Evolutionary conservation across 192 early-diverging fungal genomes (phyloP), one percentile per base, ranked within the genome.

Genomic region (Phlyctochytrium bullatum): DNA sequence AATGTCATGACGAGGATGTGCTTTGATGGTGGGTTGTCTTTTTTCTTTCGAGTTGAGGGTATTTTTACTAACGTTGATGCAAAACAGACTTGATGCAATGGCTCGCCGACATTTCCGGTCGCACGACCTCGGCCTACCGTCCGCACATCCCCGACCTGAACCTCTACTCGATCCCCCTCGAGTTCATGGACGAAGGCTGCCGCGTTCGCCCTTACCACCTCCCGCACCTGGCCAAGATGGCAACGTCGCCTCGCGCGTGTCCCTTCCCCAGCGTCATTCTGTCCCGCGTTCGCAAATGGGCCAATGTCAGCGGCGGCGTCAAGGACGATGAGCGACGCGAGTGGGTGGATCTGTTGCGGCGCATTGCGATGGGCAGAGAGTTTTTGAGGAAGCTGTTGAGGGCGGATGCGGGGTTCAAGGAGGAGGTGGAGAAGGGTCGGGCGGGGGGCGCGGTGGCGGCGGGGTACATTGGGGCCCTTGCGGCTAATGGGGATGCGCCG

Each of bases 41-140:
- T 6, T 47, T 47, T 47, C 40, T 47, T 47, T 47, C 6, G 20
- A 47, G 20, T 47, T 47, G 40, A 14, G 10, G 40, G 6, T 47
- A 47, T 47, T 14, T 47, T 20, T 47, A 47, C 6, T 20, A 47
- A 47, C 10, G 20, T 47, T 47, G 40, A 47, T 47, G 40, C 20
- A 47, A n/a, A n/a, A n/a, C n/a, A n/a, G 40, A 69, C 33, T 34
- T 69, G 40, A 30, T 69, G 36, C 67, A 69, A 32, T 69, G 67
- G 67, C 17, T 69, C 6, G 67, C 59, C 17, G 67, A 69, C 23
- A 24, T 62, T 23, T 25, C 59, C 50, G 51, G 50, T 12, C 31
- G 59, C 10, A 47, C 40, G 40, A 14, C 40, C 40, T 47, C 40
- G 40, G 6, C n/a, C 40, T 47, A 14, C 40, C 40, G 20, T 47